phyloP scores from a whole-genome alignment of 306 rosid genomes.

The Pyrus communis region DNA sequence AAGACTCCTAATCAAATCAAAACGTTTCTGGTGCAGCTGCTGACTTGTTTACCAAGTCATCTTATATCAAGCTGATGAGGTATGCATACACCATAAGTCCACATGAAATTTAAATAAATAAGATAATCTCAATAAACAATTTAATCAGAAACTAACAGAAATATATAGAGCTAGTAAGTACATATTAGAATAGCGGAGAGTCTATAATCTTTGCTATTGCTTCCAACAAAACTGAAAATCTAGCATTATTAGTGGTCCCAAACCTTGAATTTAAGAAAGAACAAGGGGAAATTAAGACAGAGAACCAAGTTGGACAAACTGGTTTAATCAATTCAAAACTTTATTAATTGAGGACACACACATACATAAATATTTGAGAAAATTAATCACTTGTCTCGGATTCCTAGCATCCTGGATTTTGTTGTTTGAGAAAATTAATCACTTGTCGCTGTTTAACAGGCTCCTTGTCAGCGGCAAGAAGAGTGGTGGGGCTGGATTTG shows the following conservation, averaged over 20 bases:
- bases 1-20: not conserved
- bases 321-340: not conserved
- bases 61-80: not conserved
- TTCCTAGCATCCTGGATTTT: not conserved
- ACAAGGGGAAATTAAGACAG: not conserved
- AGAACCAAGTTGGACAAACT: conserved; percentile 5
- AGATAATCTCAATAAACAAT: not conserved
- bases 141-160: not conserved
- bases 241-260: not conserved
- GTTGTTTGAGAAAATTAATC: not conserved
- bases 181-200: not conserved
- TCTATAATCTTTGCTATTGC: not conserved
- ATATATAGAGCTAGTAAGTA: not conserved
- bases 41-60: not conserved
- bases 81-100: not conserved
- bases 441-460: no score
- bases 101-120: not conserved
- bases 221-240: not conserved
- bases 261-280: not conserved
- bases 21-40: conserved; percentile 2
- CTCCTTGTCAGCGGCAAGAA: no score
- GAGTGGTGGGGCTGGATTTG: no score
- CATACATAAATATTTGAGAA: not conserved
- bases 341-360: not conserved
- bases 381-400: not conserved